Evolutionary conservation across 768 basidiomycete species (phyloP), one percentile per base, ranked within the genome.

Genomic region (Termitomyces sp.): DNA sequence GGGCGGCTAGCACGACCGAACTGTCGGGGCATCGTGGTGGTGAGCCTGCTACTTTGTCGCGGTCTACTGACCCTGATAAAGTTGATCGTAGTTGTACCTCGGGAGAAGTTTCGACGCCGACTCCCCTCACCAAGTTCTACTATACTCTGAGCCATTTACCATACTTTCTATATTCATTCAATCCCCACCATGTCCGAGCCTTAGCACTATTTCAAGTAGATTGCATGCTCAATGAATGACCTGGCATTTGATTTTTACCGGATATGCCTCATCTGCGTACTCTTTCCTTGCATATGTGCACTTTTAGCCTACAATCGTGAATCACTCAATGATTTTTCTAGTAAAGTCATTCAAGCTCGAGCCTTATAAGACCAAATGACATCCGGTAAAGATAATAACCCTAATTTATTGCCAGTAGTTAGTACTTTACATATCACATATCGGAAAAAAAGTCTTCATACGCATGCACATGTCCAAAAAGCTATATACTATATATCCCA

Each of bases 121-220:
- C 42, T 61, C 47, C 57, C 56, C 31, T 49, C 58, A 3, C 53
- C 60, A 14, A 63, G 57, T 30, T 62, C 60, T 48, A 57, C 55
- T 46, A 42, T 56, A n/a, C 54, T 62, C 46, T 61, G 50, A 38
- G 15, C 23, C 35, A 5, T 35, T 38, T 26, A 10, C 11, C 23
- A 15, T 42, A 40, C 35, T 7, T 11, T 51, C 19, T 35, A 21
- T 17, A 46, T n/a, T 47, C 12, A 33, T 50, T 5, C 42, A 5
- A 35, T 44, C 43, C 43, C 23, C 5, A 28, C n/a, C 19, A 43
- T 19, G 19, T 31, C n/a, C n/a, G 23, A 26, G 15, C 26, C 35
- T 35, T 49, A 17, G 43, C 9, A 17, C 46, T 12, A 9, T 28
- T 48, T 47, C 42, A 19, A 23, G 23, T 23, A 23, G 43, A 19